These are phyloP conservation scores for Cystofilobasidium bisporidii DNA, from an alignment of 768 basidiomycete genomes.

Conservation along the genomic window DNA sequence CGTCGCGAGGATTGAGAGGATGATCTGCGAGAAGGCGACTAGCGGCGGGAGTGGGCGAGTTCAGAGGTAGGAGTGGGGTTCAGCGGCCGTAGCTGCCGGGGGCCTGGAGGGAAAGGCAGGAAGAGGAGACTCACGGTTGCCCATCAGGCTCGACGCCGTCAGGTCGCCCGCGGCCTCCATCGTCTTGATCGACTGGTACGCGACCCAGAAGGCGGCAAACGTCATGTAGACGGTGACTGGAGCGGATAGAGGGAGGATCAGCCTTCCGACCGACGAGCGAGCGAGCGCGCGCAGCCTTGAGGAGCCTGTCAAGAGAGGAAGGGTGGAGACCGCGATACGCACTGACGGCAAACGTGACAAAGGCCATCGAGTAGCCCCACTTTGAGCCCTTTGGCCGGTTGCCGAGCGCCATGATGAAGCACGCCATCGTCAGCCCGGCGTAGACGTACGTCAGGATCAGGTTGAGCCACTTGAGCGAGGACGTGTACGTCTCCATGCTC, in stretches of 20 bases:
- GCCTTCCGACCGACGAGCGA: too few species aligned
- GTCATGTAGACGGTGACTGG: conserved; percentile 90
- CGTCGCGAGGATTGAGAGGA: conserved; percentile 76
- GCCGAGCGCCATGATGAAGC: conserved; percentile 77
- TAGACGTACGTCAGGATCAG: conserved; percentile 75
- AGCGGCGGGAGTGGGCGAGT: too few species aligned
- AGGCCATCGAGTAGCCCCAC: conserved; percentile 68
- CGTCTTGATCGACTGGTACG: conserved; percentile 65
- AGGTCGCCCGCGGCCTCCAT: conserved; percentile 47
- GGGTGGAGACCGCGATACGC: not conserved
- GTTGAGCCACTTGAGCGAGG: conserved; percentile 47
- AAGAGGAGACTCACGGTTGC: conserved; percentile 42
- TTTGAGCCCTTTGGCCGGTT: conserved; percentile 54
- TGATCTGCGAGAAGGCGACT: conserved; percentile 61
- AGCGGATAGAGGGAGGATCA: not conserved
- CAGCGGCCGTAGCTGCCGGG: too few species aligned
- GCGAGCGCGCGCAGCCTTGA: not conserved
- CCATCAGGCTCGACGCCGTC: conserved; percentile 54
- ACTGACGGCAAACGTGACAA: not conserved
- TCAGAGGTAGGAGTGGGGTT: too few species aligned
- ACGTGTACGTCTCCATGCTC: conserved; percentile 46
- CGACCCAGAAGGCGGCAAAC: conserved; percentile 55
- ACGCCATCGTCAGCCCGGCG: conserved; percentile 64
- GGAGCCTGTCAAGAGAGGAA: not conserved
- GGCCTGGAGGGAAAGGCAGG: too few species aligned